These are phyloP conservation scores for Capsicum baccatum DNA, from an alignment of 257 asterid species.

Conservation along the genomic window DNA sequence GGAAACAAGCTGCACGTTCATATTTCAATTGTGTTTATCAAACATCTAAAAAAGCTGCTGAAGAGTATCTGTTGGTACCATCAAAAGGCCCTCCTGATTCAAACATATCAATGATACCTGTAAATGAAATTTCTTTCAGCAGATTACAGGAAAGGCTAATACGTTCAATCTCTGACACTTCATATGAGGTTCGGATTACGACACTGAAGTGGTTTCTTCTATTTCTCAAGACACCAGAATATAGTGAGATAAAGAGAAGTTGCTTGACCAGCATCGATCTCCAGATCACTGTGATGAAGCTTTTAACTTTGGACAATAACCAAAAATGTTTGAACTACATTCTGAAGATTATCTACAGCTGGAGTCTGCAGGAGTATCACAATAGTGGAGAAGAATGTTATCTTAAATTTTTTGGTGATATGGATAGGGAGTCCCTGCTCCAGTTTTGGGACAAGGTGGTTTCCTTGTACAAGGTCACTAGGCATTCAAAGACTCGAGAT, in stretches of 20 bases:
- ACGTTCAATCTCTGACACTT: constrained; percentile 64
- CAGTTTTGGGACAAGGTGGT: constrained; percentile 76
- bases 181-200: constrained; percentile 87
- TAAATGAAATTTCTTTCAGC: constrained; percentile 46
- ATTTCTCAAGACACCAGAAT: constrained; percentile 57
- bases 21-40: constrained; percentile 78
- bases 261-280: constrained; percentile 60
- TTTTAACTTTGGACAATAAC: constrained; percentile 73
- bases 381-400: constrained; percentile 41
- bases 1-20: constrained; percentile 85
- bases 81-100: constrained; percentile 45
- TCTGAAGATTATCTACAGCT: constrained; percentile 77
- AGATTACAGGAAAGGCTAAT: constrained; percentile 66
- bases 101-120: constrained; percentile 43
- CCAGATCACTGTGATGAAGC: constrained; percentile 60
- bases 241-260: constrained; percentile 48
- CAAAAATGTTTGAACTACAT: constrained; percentile 76
- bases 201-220: constrained; percentile 83
- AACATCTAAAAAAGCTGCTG: constrained; percentile 60
- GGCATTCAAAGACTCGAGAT: constrained; percentile 78
- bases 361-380: constrained; percentile 64
- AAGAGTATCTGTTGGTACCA: constrained; percentile 50
- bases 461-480: constrained; percentile 66
- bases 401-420: constrained; percentile 50
- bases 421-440: constrained; percentile 61